Conservation (phyloP, 2,329 filamentous ascomycete genomes). For the Shiraia sp. region DNA sequence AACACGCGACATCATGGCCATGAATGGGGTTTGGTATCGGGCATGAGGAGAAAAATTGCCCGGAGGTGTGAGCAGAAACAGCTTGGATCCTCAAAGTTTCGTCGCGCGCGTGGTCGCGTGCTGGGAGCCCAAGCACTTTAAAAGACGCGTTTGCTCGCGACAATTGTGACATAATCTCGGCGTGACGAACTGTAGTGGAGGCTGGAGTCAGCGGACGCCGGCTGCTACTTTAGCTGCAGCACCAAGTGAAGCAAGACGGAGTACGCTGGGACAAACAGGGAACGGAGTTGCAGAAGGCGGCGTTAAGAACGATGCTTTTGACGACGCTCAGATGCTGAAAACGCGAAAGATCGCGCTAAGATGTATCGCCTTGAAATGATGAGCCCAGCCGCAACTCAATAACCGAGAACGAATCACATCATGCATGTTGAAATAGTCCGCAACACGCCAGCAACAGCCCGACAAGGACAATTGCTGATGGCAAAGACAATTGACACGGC, state of each 20-base stretch:
- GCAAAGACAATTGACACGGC: slow-evolving; percentile 4
- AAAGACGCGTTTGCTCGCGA: slow-evolving; percentile 39
- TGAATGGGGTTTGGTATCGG: slow-evolving; percentile 21
- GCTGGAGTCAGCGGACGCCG: slow-evolving; percentile 31
- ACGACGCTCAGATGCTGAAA: slow-evolving; percentile 18
- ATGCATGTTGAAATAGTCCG: slow-evolving; percentile 14
- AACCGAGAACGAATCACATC: slow-evolving; percentile 30
- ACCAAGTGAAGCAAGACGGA: slow-evolving; percentile 13
- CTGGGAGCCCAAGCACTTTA: slow-evolving; percentile 32
- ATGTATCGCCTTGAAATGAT: slow-evolving; percentile 23
- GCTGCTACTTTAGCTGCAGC: slow-evolving; percentile 36
- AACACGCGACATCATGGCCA: slow-evolving; percentile 22
- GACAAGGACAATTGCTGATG: slow-evolving; percentile 17
- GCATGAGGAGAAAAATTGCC: slow-evolving; percentile 24
- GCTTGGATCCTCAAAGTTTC: slow-evolving; percentile 24
- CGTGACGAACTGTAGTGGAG: slow-evolving; percentile 28
- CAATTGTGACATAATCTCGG: slow-evolving; percentile 32
- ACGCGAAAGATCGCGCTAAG: slow-evolving; percentile 32
- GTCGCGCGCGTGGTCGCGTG: slow-evolving; percentile 35
- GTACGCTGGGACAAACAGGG: slow-evolving; percentile 18
- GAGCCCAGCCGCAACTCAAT: slow-evolving; percentile 31
- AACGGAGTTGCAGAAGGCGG: slow-evolving; percentile 27
- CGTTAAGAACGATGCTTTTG: slow-evolving; percentile 30
- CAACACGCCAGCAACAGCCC: slow-evolving; percentile 26
- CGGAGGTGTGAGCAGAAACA: slow-evolving; percentile 32